These are phyloP conservation scores for Saccharomycopsis synnaedendra DNA, from an alignment of 805 yeast genomes.

Conservation along the genomic window DNA sequence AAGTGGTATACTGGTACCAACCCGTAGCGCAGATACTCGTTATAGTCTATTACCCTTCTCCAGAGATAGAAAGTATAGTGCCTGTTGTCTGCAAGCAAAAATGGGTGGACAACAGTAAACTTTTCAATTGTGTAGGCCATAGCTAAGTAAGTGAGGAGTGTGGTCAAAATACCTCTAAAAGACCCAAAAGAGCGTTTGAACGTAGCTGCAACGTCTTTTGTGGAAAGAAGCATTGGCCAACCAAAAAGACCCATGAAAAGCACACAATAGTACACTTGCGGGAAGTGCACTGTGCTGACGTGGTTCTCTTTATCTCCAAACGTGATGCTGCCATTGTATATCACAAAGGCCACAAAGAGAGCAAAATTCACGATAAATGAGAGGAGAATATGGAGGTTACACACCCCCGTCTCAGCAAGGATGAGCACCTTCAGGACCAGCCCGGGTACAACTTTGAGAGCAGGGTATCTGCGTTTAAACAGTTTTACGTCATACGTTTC, in stretches of 20 bases:
- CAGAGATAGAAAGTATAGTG: slow-evolving; percentile 86
- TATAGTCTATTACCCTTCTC: slow-evolving; percentile 46
- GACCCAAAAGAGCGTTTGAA: slow-evolving; percentile 29
- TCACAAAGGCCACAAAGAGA: slow-evolving; percentile 45
- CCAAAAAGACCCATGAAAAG: slow-evolving; percentile 55
- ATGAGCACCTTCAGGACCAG: not conserved
- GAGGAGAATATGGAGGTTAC: slow-evolving; percentile 18
- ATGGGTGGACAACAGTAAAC: slow-evolving; percentile 78
- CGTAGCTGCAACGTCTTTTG: slow-evolving; percentile 24
- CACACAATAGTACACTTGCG: slow-evolving; percentile 73
- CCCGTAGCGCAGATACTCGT: slow-evolving; percentile 34
- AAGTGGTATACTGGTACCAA: slow-evolving; percentile 68
- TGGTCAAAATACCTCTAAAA: slow-evolving; percentile 9
- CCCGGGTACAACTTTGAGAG: not conserved
- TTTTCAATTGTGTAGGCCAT: slow-evolving; percentile 34
- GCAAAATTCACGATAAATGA: slow-evolving; percentile 46
- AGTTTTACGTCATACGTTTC: not conserved
- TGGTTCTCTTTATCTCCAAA: slow-evolving; percentile 91
- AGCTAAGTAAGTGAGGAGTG: slow-evolving; percentile 17
- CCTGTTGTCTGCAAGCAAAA: slow-evolving; percentile 85
- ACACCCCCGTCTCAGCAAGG: slow-evolving; percentile 14
- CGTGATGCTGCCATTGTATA: slow-evolving; percentile 72
- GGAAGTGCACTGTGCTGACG: slow-evolving; percentile 54
- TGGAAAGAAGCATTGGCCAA: slow-evolving; percentile 55
- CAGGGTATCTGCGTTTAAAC: not conserved